A percentile compares a stretch with the other conserved stretches of the same genome.
Conservation (phyloP, 192 early-diverging fungal genomes). For the Backusella psychrophila region DNA sequence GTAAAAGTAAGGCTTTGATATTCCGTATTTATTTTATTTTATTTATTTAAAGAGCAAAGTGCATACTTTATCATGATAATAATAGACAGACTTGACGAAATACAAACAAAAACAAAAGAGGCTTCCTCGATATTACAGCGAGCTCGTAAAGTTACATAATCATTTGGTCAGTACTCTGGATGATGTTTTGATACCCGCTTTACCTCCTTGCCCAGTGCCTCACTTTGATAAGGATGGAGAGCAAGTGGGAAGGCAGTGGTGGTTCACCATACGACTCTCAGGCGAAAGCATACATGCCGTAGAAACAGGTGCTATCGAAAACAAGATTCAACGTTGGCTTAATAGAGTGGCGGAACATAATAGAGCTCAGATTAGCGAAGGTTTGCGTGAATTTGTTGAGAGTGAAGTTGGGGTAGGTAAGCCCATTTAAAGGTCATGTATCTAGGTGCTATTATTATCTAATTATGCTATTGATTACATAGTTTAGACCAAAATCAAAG, state of each 20-base stretch:
- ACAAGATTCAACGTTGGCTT: slow-evolving; percentile 29
- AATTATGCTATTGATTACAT: slow-evolving; percentile 6
- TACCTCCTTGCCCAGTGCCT: slow-evolving; percentile 23
- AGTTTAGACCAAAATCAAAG: slow-evolving; percentile 22
- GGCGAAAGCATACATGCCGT: not conserved
- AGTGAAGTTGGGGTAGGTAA: slow-evolving; percentile 30
- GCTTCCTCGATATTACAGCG: slow-evolving; percentile 31
- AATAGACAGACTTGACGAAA: slow-evolving; percentile 26
- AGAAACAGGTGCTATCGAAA: slow-evolving; percentile 9
- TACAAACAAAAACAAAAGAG: slow-evolving; percentile 33
- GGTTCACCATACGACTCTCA: slow-evolving; percentile 11
- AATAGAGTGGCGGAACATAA: slow-evolving; percentile 20
- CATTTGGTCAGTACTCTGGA: slow-evolving; percentile 21
- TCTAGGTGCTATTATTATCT: not conserved
- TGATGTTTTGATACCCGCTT: slow-evolving; percentile 19
- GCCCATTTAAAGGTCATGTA: not conserved
- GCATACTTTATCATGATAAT: not conserved
- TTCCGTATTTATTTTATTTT: not conserved
- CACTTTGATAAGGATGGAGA: slow-evolving; percentile 23
- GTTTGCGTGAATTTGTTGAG: slow-evolving; percentile 35
- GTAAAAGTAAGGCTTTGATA: slow-evolving; percentile 18
- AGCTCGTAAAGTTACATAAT: slow-evolving; percentile 19
- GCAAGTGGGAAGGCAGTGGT: slow-evolving; percentile 19
- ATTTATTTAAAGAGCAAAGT: slow-evolving; percentile 2
- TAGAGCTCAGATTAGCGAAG: slow-evolving; percentile 18